Evolutionary conservation across 495 filamentous ascomycete species (phyloP), one percentile per base, ranked within the genome.

Genomic region (Talaromyces trachyspermus): DNA sequence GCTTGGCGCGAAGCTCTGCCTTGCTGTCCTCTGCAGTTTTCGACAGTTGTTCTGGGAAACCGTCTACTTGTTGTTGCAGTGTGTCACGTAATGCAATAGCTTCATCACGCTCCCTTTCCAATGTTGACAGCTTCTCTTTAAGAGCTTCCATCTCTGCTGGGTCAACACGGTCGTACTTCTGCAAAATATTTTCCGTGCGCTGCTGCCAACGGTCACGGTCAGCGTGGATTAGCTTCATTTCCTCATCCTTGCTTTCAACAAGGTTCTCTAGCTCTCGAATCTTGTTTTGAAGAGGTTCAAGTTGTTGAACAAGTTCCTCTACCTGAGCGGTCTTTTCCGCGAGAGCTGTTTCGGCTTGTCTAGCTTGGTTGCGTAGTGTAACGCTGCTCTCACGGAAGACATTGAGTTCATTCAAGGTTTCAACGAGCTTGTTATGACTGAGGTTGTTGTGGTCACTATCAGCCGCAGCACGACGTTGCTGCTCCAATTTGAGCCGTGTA

Each of bases 91-190:
- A 72, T 38, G 75, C 61, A 32, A 78, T 64, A 20, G 85, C 70
- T 23, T 82, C 65, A 56, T 90, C 84, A 2, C 83, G 80, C 59
- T 96, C 89, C 10, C 69, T 69, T 58, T 88, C 73, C 12, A 95
- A 66, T 4, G 61, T 66, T 18, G 76, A 64, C 38, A 84, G 64
- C 51, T 82, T 73, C 54, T 81, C 77, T 61, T 90, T 95, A 46
- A 97, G 69, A 49, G 79, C 79, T 56, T 97, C 89, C 49, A 95
- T 77, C 54, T 95, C 90, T 1, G 85, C 86, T 12, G 91, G 92
- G 58, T 98, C 92, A 20, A 94, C 82, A 41, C 92, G 86, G 52
- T 95, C 89, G 60, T 97, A 95, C 56, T 95, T 96, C 52, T 88
- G 86, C 17, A 98, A 78, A 41, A 97, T 95, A 48, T 92, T 86